Percentiles rank a stretch among this genome's conserved stretches.
phyloP scores from a whole-genome alignment of 2,329 filamentous ascomycete genomes.

The Fusarium miscanthi region DNA sequence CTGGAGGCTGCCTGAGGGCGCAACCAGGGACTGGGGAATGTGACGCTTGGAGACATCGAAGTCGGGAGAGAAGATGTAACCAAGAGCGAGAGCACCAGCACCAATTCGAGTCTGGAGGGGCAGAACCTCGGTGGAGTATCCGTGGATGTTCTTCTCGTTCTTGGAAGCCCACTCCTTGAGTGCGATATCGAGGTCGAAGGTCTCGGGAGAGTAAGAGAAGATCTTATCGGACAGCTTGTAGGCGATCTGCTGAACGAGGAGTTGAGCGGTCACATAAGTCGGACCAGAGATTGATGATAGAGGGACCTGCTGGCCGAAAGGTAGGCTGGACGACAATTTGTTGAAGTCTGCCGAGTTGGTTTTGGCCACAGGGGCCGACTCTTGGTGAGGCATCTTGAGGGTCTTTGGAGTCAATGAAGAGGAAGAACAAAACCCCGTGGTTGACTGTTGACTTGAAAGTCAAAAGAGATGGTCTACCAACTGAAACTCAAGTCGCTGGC shows the following conservation, averaged over 20 bases:
- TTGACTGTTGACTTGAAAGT: conserved; percentile 21
- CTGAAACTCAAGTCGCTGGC: conserved; percentile 34
- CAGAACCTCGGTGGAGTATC: conserved; percentile 80
- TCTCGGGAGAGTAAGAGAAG: conserved; percentile 95
- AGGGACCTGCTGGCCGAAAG: conserved; percentile 66
- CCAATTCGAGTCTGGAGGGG: conserved; percentile 88
- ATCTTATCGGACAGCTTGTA: conserved; percentile 97
- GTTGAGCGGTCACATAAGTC: conserved; percentile 92
- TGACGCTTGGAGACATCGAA: conserved; percentile 92
- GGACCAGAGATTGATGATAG: conserved; percentile 79
- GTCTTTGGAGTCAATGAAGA: conserved; percentile 6
- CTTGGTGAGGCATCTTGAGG: conserved; percentile 49
- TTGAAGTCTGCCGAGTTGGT: conserved; percentile 48
- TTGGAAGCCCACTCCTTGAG: conserved; percentile 79
- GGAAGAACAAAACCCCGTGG: conserved; percentile 3
- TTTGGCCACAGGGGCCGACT: conserved; percentile 48
- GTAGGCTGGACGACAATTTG: conserved; percentile 63
- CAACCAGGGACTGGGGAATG: conserved; percentile 90
- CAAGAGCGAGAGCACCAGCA: conserved; percentile 89
- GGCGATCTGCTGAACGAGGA: conserved; percentile 93
- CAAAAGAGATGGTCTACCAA: conserved; percentile 18
- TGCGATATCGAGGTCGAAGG: conserved; percentile 89
- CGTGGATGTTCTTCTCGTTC: conserved; percentile 82
- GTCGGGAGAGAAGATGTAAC: conserved; percentile 98
- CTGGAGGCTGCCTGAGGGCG: conserved; percentile 83